Evolutionary conservation across 2,329 filamentous ascomycete species (phyloP).

Genomic region (Xenoacremonium recifei): DNA sequence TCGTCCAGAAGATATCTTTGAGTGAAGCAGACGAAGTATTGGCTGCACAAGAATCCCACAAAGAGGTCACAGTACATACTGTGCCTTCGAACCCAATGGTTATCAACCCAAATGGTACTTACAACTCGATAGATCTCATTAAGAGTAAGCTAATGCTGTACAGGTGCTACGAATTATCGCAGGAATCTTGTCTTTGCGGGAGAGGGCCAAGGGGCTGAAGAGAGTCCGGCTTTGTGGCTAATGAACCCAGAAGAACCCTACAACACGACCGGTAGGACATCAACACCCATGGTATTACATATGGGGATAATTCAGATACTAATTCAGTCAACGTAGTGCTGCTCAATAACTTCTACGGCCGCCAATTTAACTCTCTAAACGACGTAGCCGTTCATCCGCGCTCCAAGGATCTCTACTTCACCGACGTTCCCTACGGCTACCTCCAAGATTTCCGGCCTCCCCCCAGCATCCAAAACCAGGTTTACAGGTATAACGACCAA

Average conservation of each 20-base stretch:
- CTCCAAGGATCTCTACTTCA: slow-evolving; percentile 49
- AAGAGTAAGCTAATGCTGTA: neutral
- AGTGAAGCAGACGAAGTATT: slow-evolving; percentile 35
- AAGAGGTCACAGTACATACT: slow-evolving; percentile 39
- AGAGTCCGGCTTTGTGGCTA: slow-evolving; percentile 22
- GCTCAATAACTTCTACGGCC: slow-evolving; percentile 39
- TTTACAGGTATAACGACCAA: slow-evolving; percentile 45
- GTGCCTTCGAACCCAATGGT: slow-evolving; percentile 43
- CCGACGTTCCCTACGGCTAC: slow-evolving; percentile 47
- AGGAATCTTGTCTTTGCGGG: slow-evolving; percentile 48
- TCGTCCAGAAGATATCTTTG: slow-evolving; percentile 50
- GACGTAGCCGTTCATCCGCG: slow-evolving; percentile 49
- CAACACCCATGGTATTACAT: no score
- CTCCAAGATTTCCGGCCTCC: slow-evolving; percentile 44
- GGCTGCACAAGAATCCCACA: slow-evolving; percentile 9
- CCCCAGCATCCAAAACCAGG: slow-evolving; percentile 43
- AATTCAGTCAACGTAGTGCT: slow-evolving; percentile 45
- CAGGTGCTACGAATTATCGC: slow-evolving; percentile 50
- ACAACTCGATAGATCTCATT: neutral
- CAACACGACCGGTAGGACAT: slow-evolving; percentile 48
- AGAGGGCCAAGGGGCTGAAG: slow-evolving; percentile 46
- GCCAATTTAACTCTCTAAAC: slow-evolving; percentile 49
- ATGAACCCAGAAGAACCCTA: slow-evolving; percentile 40
- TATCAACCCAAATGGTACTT: slow-evolving; percentile 49
- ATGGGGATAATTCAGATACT: no score